phyloP scores from a whole-genome alignment of 345 rosid genomes.

The Populus simonii region DNA sequence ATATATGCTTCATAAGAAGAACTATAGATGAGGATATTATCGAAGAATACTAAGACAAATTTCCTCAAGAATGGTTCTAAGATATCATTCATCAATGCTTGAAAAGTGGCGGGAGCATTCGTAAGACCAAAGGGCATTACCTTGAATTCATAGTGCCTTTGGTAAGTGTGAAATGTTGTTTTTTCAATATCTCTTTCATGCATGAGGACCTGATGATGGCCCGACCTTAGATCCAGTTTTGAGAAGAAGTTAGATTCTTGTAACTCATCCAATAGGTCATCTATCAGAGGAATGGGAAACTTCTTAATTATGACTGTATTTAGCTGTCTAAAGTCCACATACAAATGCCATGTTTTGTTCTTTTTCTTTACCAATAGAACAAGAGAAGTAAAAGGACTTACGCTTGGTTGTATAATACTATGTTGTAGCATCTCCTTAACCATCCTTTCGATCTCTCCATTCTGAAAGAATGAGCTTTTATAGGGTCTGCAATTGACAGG shows the following conservation, averaged over 20 bases:
- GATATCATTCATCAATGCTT: too few species aligned
- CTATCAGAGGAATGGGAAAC: too few species aligned
- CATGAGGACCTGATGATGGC: background rate
- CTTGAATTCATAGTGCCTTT: background rate
- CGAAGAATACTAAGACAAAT: background rate
- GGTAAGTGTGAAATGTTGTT: background rate
- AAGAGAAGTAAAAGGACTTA: background rate
- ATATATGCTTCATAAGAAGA: accelerated
- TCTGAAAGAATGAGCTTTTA: background rate
- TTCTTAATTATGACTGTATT: too few species aligned
- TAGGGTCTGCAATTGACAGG: background rate
- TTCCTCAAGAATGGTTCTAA: too few species aligned
- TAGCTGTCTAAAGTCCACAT: too few species aligned
- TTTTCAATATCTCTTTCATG: background rate
- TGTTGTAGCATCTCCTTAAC: background rate
- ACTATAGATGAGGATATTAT: background rate
- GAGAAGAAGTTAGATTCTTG: background rate
- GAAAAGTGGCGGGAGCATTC: too few species aligned
- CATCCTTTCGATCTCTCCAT: background rate
- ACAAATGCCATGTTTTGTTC: accelerated
- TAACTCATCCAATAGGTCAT: background rate
- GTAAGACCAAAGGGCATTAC: background rate
- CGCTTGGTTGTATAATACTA: background rate
- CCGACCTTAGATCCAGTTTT: background rate
- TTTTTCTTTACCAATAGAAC: background rate